Evolutionary conservation across 371 early-diverging fungal species (phyloP).

Genomic region (Smittium culicis): DNA sequence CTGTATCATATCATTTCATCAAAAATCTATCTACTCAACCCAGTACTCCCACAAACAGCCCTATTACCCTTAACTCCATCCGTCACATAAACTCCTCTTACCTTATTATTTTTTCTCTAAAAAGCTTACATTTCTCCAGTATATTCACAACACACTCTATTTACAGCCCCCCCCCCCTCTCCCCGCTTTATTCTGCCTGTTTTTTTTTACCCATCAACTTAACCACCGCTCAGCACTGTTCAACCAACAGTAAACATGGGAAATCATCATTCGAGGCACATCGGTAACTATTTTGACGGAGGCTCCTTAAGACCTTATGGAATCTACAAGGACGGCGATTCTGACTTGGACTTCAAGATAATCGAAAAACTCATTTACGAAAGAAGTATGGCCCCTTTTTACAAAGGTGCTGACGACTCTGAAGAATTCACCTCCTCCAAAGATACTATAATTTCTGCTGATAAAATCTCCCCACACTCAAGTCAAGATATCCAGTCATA

Average conservation of each 20-base stretch:
- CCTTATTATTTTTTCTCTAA: no score
- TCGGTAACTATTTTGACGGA: conserved; percentile 39
- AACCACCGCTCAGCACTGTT: not conserved
- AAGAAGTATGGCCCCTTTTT: conserved; percentile 73
- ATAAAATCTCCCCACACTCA: conserved; percentile 39
- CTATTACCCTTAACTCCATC: no score
- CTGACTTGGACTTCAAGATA: conserved; percentile 61
- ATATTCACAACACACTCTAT: no score
- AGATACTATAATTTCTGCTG: conserved; percentile 1
- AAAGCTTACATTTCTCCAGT: no score
- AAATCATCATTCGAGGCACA: conserved; percentile 23
- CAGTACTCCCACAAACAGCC: no score
- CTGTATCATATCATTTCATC: no score
- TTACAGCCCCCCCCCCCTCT: no score
- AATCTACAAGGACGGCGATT: conserved; percentile 47
- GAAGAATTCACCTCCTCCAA: conserved; percentile 26
- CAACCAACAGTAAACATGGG: conserved; percentile 19
- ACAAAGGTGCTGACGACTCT: conserved; percentile 54
- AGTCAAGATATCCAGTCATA: conserved; percentile 74
- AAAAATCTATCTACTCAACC: no score
- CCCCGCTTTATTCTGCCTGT: no score
- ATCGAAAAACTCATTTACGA: conserved; percentile 62
- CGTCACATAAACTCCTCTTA: no score
- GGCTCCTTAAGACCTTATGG: conserved; percentile 58
- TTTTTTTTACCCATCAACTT: no score